phyloP scores from a whole-genome alignment of 768 basidiomycete species.

The Flagelloscypha sp. region DNA sequence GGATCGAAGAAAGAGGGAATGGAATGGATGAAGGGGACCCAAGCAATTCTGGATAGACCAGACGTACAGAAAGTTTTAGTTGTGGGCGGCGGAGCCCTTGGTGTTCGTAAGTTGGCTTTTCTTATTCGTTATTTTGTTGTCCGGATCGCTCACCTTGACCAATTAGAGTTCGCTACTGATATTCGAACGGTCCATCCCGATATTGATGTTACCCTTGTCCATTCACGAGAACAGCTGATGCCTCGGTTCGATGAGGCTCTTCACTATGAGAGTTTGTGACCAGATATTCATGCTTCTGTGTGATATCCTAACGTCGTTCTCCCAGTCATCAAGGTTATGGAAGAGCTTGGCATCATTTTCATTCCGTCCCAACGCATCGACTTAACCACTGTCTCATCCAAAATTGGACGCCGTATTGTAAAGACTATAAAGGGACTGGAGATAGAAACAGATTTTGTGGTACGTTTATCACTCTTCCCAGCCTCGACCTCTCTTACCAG shows the following conservation, averaged over 20 bases:
- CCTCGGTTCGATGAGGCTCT: slow-evolving; percentile 46
- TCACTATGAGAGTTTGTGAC: slow-evolving; percentile 50
- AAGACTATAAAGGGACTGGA: slow-evolving; percentile 41
- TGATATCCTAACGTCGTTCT: no score
- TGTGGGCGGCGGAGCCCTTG: slow-evolving; percentile 67
- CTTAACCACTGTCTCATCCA: neutral
- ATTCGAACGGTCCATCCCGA: slow-evolving; percentile 45
- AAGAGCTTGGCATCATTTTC: neutral
- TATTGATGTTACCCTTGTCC: slow-evolving; percentile 49
- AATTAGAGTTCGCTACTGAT: slow-evolving; percentile 55
- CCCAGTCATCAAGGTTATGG: no score
- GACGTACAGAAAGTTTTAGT: slow-evolving; percentile 46
- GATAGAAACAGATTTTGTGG: slow-evolving; percentile 45
- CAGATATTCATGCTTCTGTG: no score
- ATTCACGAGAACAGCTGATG: slow-evolving; percentile 47
- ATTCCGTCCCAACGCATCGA: neutral
- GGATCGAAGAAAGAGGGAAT: slow-evolving; percentile 44
- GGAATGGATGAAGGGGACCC: slow-evolving; percentile 43
- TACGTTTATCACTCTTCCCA: slow-evolving; percentile 18
- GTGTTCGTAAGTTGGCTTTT: slow-evolving; percentile 46
- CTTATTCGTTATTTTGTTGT: neutral
- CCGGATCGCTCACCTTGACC: slow-evolving; percentile 1
- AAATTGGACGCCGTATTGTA: slow-evolving; percentile 25
- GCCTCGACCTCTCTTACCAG: neutral
- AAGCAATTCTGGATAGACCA: slow-evolving; percentile 38